These are phyloP conservation scores for Saccharomycopsis phalli DNA, from an alignment of 1,139 yeast species.

Conservation along the genomic window DNA sequence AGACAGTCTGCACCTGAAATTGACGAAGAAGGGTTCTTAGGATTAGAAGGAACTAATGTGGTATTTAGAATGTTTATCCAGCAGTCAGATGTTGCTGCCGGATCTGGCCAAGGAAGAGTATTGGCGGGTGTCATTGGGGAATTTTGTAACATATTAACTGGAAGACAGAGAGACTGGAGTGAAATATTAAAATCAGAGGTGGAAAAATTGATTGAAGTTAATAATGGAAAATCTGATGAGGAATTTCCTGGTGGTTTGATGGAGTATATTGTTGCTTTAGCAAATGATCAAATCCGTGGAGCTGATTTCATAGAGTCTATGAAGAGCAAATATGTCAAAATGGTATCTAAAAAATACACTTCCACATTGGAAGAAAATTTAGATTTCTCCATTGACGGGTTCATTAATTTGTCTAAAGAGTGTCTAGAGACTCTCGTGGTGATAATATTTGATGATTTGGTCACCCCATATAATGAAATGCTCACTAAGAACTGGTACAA, in stretches of 20 bases:
- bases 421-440: conserved; percentile 56
- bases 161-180: conserved; percentile 56
- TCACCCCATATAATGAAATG: conserved; percentile 36
- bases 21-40: conserved; percentile 54
- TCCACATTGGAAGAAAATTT: conserved; percentile 46
- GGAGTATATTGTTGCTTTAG: conserved; percentile 76
- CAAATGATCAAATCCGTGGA: conserved; percentile 81
- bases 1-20: conserved; percentile 67
- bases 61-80: conserved; percentile 80
- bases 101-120: conserved; percentile 75
- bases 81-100: conserved; percentile 89
- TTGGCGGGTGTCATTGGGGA: conserved; percentile 75
- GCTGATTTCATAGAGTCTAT: conserved; percentile 76
- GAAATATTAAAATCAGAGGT: conserved; percentile 53
- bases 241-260: conserved; percentile 68
- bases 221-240: conserved; percentile 30
- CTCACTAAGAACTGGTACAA: conserved; percentile 42
- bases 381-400: conserved; percentile 63
- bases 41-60: conserved; percentile 62
- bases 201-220: conserved; percentile 38
- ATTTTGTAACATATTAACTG: conserved; percentile 53
- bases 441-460: conserved; percentile 66
- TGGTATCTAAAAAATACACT: conserved; percentile 60
- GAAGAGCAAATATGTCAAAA: conserved; percentile 50
- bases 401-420: conserved; percentile 65